A percentile compares a stretch with the other conserved stretches of the same genome.
Conservation (phyloP, 1,284 basidiomycete species). For the Phenoliferia sp. region DNA sequence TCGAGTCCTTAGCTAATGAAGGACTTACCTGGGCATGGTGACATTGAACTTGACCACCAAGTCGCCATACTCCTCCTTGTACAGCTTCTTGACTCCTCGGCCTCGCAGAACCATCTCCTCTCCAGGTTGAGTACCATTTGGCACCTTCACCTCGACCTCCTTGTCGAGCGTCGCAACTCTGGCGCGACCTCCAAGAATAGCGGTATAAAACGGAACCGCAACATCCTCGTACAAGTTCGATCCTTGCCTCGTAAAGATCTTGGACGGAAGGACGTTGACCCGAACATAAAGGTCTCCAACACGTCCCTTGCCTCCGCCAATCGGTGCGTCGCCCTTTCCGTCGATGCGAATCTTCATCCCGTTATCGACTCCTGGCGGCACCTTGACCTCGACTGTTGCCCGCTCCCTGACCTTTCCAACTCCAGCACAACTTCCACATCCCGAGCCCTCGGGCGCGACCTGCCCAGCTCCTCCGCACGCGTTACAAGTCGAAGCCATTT, state of each 20-base stretch:
- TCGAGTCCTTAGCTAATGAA: background rate
- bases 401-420: slow-evolving; percentile 79
- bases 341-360: slow-evolving; percentile 89
- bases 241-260: slow-evolving; percentile 86
- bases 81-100: slow-evolving; percentile 67
- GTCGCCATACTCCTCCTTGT: slow-evolving; percentile 58
- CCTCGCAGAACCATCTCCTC: slow-evolving; percentile 94
- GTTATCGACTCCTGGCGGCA: slow-evolving; percentile 91
- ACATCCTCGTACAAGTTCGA: slow-evolving; percentile 86
- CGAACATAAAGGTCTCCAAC: slow-evolving; percentile 84
- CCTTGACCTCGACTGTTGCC: slow-evolving; percentile 73
- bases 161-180: slow-evolving; percentile 93
- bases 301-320: slow-evolving; percentile 61
- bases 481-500: slow-evolving; percentile 90
- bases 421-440: slow-evolving; percentile 78
- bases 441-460: slow-evolving; percentile 68
- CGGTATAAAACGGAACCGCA: slow-evolving; percentile 84
- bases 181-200: slow-evolving; percentile 84
- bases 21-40: slow-evolving; percentile 76
- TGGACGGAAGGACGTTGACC: slow-evolving; percentile 76
- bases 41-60: slow-evolving; percentile 85
- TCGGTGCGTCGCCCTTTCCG: slow-evolving; percentile 77
- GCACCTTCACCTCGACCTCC: slow-evolving; percentile 90
- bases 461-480: slow-evolving; percentile 80
- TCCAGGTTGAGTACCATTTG: slow-evolving; percentile 88